Percentiles rank a stretch among this genome's conserved stretches.
These are phyloP conservation scores for Boletus pseudopeckii DNA, from an alignment of 768 basidiomycete genomes.

Conservation along the genomic window DNA sequence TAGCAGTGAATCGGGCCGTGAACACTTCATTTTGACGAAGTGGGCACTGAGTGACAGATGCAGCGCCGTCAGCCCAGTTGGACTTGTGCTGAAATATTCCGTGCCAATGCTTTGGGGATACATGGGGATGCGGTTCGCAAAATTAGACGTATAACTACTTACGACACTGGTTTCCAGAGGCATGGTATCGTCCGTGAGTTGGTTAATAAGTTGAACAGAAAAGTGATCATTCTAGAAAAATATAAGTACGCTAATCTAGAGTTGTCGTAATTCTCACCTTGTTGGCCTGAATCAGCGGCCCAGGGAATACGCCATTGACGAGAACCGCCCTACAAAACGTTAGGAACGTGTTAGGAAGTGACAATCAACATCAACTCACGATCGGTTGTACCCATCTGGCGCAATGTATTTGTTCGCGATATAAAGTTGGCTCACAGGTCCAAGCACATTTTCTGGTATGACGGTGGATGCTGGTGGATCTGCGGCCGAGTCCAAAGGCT, in stretches of 20 bases:
- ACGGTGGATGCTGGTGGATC: not conserved
- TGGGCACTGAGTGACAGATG: conserved; percentile 45
- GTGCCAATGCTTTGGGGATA: conserved; percentile 29
- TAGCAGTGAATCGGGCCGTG: conserved; percentile 33
- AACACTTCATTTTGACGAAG: conserved; percentile 35
- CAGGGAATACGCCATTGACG: conserved; percentile 44
- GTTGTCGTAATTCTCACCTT: conserved; percentile 24
- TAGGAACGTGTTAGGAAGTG: not conserved
- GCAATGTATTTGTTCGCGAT: conserved; percentile 39
- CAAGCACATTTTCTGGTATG: conserved; percentile 4
- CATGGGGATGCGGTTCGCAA: conserved; percentile 19
- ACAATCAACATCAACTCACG: conserved; percentile 22
- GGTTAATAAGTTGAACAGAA: conserved; percentile 42
- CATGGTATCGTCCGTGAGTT: conserved; percentile 46
- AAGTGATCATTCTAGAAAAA: conserved; percentile 35
- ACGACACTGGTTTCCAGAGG: conserved; percentile 42
- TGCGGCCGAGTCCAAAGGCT: not conserved
- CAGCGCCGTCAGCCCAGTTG: conserved; percentile 35
- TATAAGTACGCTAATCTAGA: not conserved
- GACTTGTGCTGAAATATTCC: conserved; percentile 27
- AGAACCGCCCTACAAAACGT: conserved; percentile 36
- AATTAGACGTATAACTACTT: conserved; percentile 5
- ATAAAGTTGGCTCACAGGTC: conserved; percentile 23
- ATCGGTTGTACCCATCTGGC: conserved; percentile 48
- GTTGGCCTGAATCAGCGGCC: conserved; percentile 40